phyloP scores from a whole-genome alignment of 805 yeast genomes.

The Lachancea thermotolerans region DNA sequence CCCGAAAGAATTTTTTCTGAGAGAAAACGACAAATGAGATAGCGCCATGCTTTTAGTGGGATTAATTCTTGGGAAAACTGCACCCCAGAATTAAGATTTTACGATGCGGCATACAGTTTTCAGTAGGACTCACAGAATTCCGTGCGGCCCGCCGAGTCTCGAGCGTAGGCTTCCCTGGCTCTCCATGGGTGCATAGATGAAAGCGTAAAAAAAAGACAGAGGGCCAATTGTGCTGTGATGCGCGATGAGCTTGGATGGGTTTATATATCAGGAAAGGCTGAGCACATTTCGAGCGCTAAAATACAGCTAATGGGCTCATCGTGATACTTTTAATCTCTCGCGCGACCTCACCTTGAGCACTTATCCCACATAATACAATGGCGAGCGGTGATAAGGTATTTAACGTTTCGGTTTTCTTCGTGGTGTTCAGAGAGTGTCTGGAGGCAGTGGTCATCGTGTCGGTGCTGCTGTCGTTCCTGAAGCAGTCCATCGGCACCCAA shows the following conservation, averaged over 20 bases:
- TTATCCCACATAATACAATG: not conserved
- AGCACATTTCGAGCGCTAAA: not conserved
- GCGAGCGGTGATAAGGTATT: conserved; percentile 34
- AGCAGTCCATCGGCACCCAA: conserved; percentile 67
- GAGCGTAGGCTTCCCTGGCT: too few species aligned
- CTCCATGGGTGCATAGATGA: not conserved
- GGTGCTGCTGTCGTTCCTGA: conserved; percentile 82
- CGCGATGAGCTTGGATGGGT: not conserved
- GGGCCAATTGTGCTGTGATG: not conserved
- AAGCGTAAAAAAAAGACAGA: not conserved
- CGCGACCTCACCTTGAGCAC: not conserved
- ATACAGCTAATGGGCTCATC: not conserved
- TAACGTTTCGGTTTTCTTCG: conserved; percentile 63
- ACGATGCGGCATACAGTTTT: too few species aligned
- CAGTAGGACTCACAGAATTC: too few species aligned
- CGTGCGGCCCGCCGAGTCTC: too few species aligned
- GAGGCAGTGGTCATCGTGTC: conserved; percentile 92
- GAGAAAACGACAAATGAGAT: not conserved
- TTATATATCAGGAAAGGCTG: not conserved
- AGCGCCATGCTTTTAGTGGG: not conserved
- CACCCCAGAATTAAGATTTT: not conserved
- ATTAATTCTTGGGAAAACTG: not conserved
- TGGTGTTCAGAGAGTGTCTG: conserved; percentile 86
- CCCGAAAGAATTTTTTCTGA: too few species aligned
- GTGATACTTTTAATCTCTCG: not conserved